Percentiles rank a stretch among this genome's conserved stretches.
Conservation (phyloP, 2,329 filamentous ascomycete genomes). For the Aspergillus piperis region DNA sequence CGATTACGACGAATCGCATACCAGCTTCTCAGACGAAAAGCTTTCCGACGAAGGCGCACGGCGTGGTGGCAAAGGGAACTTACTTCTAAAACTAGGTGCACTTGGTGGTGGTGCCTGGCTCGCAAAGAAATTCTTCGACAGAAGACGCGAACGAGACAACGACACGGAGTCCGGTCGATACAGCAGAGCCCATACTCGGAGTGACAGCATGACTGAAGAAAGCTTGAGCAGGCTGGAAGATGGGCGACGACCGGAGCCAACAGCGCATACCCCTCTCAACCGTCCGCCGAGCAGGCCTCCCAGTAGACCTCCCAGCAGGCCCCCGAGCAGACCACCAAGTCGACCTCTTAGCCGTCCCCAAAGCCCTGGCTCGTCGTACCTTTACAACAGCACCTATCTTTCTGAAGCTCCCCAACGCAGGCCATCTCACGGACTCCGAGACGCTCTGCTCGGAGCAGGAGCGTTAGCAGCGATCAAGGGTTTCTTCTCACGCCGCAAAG, state of each 20-base stretch:
- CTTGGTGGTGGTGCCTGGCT: conserved; percentile 64
- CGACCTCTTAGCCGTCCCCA: conserved; percentile 36
- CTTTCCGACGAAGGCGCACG: conserved; percentile 55
- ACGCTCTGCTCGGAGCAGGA: conserved; percentile 66
- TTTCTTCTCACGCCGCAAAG: conserved; percentile 61
- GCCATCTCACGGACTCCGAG: conserved; percentile 55
- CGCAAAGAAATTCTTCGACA: conserved; percentile 60
- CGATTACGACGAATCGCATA: conserved; percentile 50
- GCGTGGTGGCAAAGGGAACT: conserved; percentile 61
- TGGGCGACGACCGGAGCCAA: conserved; percentile 53
- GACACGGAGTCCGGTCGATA: conserved; percentile 57
- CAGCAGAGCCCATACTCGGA: conserved; percentile 52
- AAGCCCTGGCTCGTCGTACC: conserved; percentile 39
- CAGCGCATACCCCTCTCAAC: conserved; percentile 33
- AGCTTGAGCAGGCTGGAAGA: conserved; percentile 52
- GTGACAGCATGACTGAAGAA: conserved; percentile 44
- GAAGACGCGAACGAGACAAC: conserved; percentile 55
- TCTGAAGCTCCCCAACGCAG: conserved; percentile 37
- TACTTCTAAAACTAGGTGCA: conserved; percentile 62
- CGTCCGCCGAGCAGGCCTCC: conserved; percentile 36
- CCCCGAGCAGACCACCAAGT: conserved; percentile 33
- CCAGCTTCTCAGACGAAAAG: conserved; percentile 67
- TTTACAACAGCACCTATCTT: conserved; percentile 43
- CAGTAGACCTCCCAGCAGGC: conserved; percentile 34
- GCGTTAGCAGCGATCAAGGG: conserved; percentile 62